phyloP scores from a whole-genome alignment of 2,329 filamentous ascomycete genomes.

The Beauveria sp. region DNA sequence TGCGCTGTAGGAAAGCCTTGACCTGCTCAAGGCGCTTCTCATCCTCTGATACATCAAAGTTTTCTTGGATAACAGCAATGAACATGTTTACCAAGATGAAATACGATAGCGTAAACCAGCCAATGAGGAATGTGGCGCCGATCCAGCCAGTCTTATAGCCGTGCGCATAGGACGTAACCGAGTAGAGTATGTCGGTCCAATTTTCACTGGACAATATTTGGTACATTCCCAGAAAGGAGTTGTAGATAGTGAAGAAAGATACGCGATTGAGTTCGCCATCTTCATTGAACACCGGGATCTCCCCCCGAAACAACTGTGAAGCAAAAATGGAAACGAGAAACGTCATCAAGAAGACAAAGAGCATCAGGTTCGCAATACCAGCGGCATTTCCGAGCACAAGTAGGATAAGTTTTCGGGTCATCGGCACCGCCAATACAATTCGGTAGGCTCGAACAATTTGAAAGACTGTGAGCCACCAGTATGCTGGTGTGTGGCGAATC shows the following conservation, averaged over 20 bases:
- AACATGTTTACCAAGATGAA: conserved; percentile 99
- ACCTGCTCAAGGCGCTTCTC: conserved; percentile 97
- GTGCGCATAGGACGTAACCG: conserved; percentile 62
- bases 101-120: conserved; percentile 93
- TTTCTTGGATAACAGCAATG: conserved; percentile 99
- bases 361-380: conserved; percentile 88
- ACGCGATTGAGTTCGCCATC: conserved; percentile 58
- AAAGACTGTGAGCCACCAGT: conserved; percentile 86
- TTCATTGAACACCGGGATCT: conserved; percentile 60
- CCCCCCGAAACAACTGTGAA: conserved; percentile 82
- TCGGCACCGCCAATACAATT: conserved; percentile 78
- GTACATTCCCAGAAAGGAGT: conserved; percentile 96
- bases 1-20: conserved; percentile 85
- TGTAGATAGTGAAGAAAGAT: conserved; percentile 86
- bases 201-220: conserved; percentile 93
- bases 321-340: conserved; percentile 93
- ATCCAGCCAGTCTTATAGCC: conserved; percentile 77
- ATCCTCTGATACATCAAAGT: conserved; percentile 97
- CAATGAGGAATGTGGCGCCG: conserved; percentile 79
- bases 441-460: conserved; percentile 90
- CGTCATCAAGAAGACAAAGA: conserved; percentile 94
- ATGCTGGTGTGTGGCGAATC: conserved; percentile 66
- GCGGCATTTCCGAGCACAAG: conserved; percentile 84
- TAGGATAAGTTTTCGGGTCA: conserved; percentile 79
- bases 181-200: conserved; percentile 86